Conservation (phyloP, 257 asterid species). For the Przewalskia tangutica region DNA sequence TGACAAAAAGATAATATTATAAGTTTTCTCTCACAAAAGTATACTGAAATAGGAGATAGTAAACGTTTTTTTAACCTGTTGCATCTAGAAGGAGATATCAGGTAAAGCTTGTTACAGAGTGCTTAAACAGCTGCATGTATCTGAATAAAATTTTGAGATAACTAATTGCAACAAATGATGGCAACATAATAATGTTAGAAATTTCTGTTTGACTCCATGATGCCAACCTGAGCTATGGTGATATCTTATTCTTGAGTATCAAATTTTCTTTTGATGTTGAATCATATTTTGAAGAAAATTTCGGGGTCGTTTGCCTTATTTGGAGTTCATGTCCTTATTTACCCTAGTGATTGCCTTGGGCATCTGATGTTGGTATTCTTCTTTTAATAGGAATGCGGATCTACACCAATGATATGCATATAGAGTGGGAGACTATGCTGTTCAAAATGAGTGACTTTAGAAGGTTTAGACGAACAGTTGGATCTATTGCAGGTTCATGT, state of each 20-base stretch:
- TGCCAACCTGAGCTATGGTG: neutral
- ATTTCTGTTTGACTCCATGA: neutral
- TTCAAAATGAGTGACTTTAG: conserved; percentile 62
- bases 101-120: neutral
- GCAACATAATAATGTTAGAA: neutral
- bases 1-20: neutral
- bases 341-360: neutral
- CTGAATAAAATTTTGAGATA: neutral
- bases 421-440: conserved; percentile 62
- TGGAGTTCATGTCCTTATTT: neutral
- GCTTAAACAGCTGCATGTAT: neutral
- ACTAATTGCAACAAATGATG: neutral
- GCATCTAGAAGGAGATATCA: neutral
- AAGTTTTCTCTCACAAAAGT: neutral
- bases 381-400: conserved; percentile 9
- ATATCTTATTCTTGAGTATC: neutral
- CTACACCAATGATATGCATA: conserved; percentile 21
- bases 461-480: conserved; percentile 71
- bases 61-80: neutral
- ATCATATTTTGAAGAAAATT: neutral
- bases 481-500: conserved; percentile 82
- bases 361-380: conserved; percentile 1
- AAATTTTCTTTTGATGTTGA: neutral
- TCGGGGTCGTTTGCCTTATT: neutral
- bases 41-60: neutral